phyloP scores from a whole-genome alignment of 2,329 filamentous ascomycete genomes.

The Diaporthe destruens region DNA sequence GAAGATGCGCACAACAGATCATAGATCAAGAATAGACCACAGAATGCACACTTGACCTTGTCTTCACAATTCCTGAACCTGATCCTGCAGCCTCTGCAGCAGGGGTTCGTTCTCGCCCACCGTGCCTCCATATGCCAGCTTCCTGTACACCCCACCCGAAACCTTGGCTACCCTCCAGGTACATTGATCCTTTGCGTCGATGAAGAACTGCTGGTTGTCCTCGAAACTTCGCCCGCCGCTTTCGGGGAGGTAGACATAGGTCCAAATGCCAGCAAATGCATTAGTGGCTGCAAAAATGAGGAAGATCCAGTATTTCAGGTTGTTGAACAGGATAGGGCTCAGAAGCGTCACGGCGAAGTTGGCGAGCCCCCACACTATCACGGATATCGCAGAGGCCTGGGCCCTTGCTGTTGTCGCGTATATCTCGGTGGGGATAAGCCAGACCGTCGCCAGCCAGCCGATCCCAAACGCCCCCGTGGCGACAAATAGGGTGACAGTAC shows the following conservation, averaged over 20 bases:
- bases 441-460: slow-evolving; percentile 70
- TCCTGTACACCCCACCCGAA: slow-evolving; percentile 60
- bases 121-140: slow-evolving; percentile 35
- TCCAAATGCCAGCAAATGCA: slow-evolving; percentile 66
- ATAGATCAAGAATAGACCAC: background rate
- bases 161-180: slow-evolving; percentile 68
- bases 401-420: slow-evolving; percentile 67
- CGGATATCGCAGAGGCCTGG: slow-evolving; percentile 66
- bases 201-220: slow-evolving; percentile 71
- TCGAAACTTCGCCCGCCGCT: slow-evolving; percentile 70
- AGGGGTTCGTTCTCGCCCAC: slow-evolving; percentile 40
- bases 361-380: slow-evolving; percentile 68
- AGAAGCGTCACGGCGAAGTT: slow-evolving; percentile 59
- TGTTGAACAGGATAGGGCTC: slow-evolving; percentile 55
- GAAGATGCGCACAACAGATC: background rate
- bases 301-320: slow-evolving; percentile 70
- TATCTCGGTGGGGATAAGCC: slow-evolving; percentile 71
- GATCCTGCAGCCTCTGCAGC: slow-evolving; percentile 40
- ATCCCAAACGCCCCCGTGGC: slow-evolving; percentile 72
- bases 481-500: slow-evolving; percentile 65
- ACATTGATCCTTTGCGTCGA: slow-evolving; percentile 61
- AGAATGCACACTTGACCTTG: background rate
- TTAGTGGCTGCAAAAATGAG: slow-evolving; percentile 68
- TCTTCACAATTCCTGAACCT: slow-evolving; percentile 34
- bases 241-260: slow-evolving; percentile 64